A percentile compares a stretch with the other conserved stretches of the same genome.
phyloP scores from a whole-genome alignment of 805 yeast species.

The Debaryomyces hansenii region DNA sequence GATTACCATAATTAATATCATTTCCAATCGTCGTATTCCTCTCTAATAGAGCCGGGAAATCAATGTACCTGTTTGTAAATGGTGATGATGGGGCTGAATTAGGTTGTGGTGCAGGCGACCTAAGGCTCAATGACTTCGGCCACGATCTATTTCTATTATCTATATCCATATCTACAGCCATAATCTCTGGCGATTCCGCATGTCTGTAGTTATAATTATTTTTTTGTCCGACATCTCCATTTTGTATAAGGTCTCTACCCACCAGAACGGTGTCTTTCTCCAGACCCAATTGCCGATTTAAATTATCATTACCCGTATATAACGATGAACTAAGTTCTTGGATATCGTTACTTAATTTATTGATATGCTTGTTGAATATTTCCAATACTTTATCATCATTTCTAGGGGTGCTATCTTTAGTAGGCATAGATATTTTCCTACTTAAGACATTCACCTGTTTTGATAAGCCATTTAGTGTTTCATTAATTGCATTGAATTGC shows the following conservation, averaged over 20 bases:
- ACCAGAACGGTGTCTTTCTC: too few relatives aligned
- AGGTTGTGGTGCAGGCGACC: constrained; percentile 9
- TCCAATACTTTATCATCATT: constrained; percentile 15
- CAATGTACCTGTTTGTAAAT: constrained; percentile 14
- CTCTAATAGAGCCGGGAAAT: constrained; percentile 3
- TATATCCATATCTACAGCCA: too few relatives aligned
- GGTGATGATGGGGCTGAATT: constrained; percentile 17
- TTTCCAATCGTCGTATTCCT: too few relatives aligned
- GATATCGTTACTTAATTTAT: constrained; percentile 20
- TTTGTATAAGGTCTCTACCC: too few relatives aligned
- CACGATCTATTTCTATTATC: constrained; percentile 1
- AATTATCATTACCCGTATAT: too few relatives aligned
- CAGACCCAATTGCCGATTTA: too few relatives aligned
- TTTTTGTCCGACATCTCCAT: too few relatives aligned
- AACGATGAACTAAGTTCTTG: constrained; percentile 10
- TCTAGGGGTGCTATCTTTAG: not conserved
- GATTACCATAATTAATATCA: too few relatives aligned
- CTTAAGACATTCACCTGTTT: constrained; percentile 13
- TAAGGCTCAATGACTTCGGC: constrained; percentile 6
- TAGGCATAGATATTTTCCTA: not conserved
- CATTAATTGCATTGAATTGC: constrained; percentile 11
- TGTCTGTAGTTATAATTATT: too few relatives aligned
- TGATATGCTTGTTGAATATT: constrained; percentile 18
- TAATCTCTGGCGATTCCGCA: too few relatives aligned
- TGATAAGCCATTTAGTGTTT: constrained; percentile 3